phyloP scores from a whole-genome alignment of 2,329 filamentous ascomycete genomes.

The Cladophialophora yegresii region DNA sequence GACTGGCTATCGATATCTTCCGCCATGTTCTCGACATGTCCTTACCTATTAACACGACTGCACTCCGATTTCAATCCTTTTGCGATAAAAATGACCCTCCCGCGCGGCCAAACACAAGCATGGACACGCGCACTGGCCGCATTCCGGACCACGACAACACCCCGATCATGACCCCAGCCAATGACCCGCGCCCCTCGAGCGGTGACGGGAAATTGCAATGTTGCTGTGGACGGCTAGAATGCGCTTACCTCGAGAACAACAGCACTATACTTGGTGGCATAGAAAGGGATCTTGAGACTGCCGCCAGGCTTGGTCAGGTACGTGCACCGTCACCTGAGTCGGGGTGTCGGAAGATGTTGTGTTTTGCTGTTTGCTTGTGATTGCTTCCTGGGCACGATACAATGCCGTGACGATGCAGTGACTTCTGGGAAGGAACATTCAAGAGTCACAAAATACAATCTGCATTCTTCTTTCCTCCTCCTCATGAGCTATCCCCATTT shows the following conservation, averaged over 20 bases:
- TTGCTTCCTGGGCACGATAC: neutral
- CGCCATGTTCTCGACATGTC: conserved; percentile 28
- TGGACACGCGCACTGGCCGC: conserved; percentile 33
- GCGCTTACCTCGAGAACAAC: conserved; percentile 79
- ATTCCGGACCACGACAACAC: conserved; percentile 30
- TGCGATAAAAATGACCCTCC: conserved; percentile 32
- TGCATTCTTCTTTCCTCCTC: neutral
- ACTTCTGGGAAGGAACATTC: conserved; percentile 5
- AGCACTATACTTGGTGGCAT: conserved; percentile 74
- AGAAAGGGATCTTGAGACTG: conserved; percentile 83
- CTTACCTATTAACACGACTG: conserved; percentile 28
- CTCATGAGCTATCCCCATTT: neutral
- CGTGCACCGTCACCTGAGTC: conserved; percentile 45
- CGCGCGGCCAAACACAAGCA: conserved; percentile 22
- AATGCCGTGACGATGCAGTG: neutral
- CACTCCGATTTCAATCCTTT: conserved; percentile 31
- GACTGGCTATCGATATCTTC: conserved; percentile 24
- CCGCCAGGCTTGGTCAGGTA: conserved; percentile 90
- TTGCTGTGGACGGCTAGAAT: conserved; percentile 82
- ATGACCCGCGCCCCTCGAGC: conserved; percentile 19
- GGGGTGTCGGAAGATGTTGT: conserved; percentile 3
- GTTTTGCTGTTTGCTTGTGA: conserved; percentile 22
- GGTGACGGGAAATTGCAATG: conserved; percentile 51
- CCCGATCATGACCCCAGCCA: conserved; percentile 28
- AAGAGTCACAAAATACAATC: neutral